A percentile compares a stretch with the other conserved stretches of the same genome.
Conservation (phyloP, 768 basidiomycete species). For the Daedaleopsis sinensis region DNA sequence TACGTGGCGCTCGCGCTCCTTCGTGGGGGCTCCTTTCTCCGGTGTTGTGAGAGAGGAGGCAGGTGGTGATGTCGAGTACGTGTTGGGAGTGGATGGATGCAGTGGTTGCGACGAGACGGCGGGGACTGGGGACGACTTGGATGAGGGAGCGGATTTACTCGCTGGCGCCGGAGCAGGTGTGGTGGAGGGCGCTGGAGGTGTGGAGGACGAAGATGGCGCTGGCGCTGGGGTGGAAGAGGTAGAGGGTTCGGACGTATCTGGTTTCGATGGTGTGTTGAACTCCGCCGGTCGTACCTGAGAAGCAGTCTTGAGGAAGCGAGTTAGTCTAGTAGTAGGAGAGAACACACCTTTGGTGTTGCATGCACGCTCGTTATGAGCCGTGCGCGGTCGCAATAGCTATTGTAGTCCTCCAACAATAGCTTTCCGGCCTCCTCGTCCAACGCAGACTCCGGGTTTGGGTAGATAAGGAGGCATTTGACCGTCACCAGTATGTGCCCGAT, state of each 20-base stretch:
- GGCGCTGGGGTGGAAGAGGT: slow-evolving; percentile 12
- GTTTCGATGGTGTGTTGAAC: slow-evolving; percentile 53
- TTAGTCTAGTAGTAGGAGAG: not conserved
- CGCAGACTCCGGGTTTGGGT: slow-evolving; percentile 95
- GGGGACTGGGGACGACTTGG: slow-evolving; percentile 33
- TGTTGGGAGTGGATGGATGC: slow-evolving; percentile 41
- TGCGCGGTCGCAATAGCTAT: slow-evolving; percentile 84
- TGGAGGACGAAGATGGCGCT: not conserved
- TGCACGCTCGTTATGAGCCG: slow-evolving; percentile 90
- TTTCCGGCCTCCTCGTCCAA: slow-evolving; percentile 96
- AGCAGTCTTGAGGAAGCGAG: not conserved
- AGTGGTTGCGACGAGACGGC: slow-evolving; percentile 36
- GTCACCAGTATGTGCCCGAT: slow-evolving; percentile 91
- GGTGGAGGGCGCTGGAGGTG: slow-evolving; percentile 24
- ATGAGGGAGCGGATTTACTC: slow-evolving; percentile 35
- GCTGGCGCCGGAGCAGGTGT: slow-evolving; percentile 31
- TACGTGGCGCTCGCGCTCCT: slow-evolving; percentile 58
- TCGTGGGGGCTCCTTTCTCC: slow-evolving; percentile 24
- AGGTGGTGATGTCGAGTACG: slow-evolving; percentile 44
- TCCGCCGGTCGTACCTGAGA: slow-evolving; percentile 55
- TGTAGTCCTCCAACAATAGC: slow-evolving; percentile 86
- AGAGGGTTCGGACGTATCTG: slow-evolving; percentile 28
- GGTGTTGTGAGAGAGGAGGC: slow-evolving; percentile 30
- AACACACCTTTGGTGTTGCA: slow-evolving; percentile 73
- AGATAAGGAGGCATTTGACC: slow-evolving; percentile 93